Base-by-base conservation (phyloP, 1,139 yeast species). In the Insectozyma bohioensis region DNA sequence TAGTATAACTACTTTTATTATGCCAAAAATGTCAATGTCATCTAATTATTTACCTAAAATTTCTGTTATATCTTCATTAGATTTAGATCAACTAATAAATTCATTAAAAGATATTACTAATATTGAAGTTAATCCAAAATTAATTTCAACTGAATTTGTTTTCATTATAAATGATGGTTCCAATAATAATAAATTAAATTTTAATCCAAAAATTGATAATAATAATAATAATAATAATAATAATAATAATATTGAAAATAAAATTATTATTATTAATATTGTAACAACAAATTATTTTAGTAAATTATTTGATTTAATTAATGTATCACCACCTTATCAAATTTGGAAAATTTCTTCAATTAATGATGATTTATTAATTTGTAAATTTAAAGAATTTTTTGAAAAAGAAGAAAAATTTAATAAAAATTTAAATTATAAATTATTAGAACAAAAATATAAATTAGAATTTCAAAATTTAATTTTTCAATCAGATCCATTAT, bases 101-200 rank as follows among this genome's bases (percentile, higher is more conserved):
- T 16, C 24, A n/a, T 19, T 27, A 10, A 4, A 6, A 17, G 15
- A 23, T n/a, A 6, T 24, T 34, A 22, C 27, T 18, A 26, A 18
- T 24, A 17, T 26, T 28, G 13, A 29, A 15, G 12, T 13, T 16
- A 16, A 34, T 26, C 26, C 33, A 26, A 13, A 25, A 25, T 20
- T 17, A 10, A 15, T 24, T 15, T 41, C 44, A 10, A 54, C 67
- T 1, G 54, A 63, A 34, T 47, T 63, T 35, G 42, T 67, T 10
- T 63, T 67, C 34, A 43, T 65, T 4, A 51, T 67, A n/a, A 67
- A 68, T 43, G 72, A 68, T 40, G 74, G 74, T 4, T 60, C 69
- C 4, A 39, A 41, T 9, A 43, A 45, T 4, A 52, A 65, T 31
- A 51, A 59, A 5, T 61, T 61, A 16, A 43, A 41, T 37, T 30